Base-by-base conservation (phyloP, 257 asterid genomes). In the Lithospermum erythrorhizon region DNA sequence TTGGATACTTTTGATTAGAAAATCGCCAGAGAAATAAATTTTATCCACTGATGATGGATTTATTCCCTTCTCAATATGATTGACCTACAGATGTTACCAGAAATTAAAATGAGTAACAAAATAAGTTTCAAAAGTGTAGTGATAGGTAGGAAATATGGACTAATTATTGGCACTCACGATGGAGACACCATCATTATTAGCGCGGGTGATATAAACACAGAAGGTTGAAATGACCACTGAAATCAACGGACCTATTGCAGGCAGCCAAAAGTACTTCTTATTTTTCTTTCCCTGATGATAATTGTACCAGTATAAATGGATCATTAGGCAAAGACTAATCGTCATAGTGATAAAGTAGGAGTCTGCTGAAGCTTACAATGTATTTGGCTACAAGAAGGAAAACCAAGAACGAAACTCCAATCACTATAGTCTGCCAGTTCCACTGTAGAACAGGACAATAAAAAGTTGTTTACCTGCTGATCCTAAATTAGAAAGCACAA, bases 161-260 rank as follows among this genome's bases (percentile, higher is more conserved):
- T 19, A 24, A 4, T 32, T 3, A 0, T 22, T 22, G 4, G 35
- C 5, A 58, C 63, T 59, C 64, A 78, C 75, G 55, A 74, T 74
- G 70, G 71, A 61, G 57, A 78, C 75, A 30, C 80, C 83, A 55
- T 74, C 71, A 18, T 74, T 62, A 62, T 78, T 78, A 25, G 80
- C 83, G 41, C 71, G 66, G 29, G 83, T 78, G 29, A 78, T 55
- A 65, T 27, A 74, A 21, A 78, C 83, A 24, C 71, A 14, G 21
- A 78, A 55, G 9, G 80, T 78, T 29, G 80, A 62, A 27, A 78
- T 21, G 52, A 75, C 35, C 7, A 78, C 79, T 11, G 81, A 78
- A 35, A 67, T 4, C 21, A 78, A 57, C 32, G 81, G 83, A 55
- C 75, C 81, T 32, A 62, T 69, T 22, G 81, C 75, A 15, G 83